phyloP scores from a whole-genome alignment of 805 yeast species.

The Debaryomyces prosopidis region DNA sequence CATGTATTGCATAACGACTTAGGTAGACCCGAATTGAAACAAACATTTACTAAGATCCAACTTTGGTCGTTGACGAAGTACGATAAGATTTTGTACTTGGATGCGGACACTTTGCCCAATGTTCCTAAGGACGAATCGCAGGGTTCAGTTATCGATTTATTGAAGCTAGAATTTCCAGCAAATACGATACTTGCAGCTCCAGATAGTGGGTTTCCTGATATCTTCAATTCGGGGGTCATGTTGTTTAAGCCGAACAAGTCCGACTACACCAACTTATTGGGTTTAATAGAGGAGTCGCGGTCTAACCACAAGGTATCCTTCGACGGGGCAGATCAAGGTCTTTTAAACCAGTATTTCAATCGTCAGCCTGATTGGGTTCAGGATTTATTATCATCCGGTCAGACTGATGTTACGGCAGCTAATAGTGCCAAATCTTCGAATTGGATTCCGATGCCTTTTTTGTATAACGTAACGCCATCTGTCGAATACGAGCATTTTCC shows the following conservation, averaged over 20 bases:
- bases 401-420: slow-evolving; percentile 1
- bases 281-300: slow-evolving; percentile 19
- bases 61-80: slow-evolving; percentile 51
- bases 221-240: slow-evolving; percentile 80
- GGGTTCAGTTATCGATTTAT: slow-evolving; percentile 28
- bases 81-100: slow-evolving; percentile 58
- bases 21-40: slow-evolving; percentile 52
- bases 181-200: slow-evolving; percentile 56
- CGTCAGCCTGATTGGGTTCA: slow-evolving; percentile 41
- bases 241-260: slow-evolving; percentile 52
- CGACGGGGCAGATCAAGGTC: slow-evolving; percentile 94
- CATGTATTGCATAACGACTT: slow-evolving; percentile 33
- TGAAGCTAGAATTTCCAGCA: slow-evolving; percentile 22
- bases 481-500: slow-evolving; percentile 70
- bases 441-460: slow-evolving; percentile 78
- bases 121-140: slow-evolving; percentile 18
- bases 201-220: slow-evolving; percentile 91
- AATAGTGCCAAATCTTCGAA: slow-evolving; percentile 14
- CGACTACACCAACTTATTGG: slow-evolving; percentile 43
- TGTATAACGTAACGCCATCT: slow-evolving; percentile 77
- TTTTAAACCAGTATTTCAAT: slow-evolving; percentile 73
- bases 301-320: slow-evolving; percentile 38
- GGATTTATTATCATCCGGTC: slow-evolving; percentile 2
- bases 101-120: slow-evolving; percentile 60
- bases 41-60: slow-evolving; percentile 56